Percentiles rank a stretch among this genome's conserved stretches.
Conservation (phyloP, 805 yeast species). For the Schwanniomyces vanrijiae region DNA sequence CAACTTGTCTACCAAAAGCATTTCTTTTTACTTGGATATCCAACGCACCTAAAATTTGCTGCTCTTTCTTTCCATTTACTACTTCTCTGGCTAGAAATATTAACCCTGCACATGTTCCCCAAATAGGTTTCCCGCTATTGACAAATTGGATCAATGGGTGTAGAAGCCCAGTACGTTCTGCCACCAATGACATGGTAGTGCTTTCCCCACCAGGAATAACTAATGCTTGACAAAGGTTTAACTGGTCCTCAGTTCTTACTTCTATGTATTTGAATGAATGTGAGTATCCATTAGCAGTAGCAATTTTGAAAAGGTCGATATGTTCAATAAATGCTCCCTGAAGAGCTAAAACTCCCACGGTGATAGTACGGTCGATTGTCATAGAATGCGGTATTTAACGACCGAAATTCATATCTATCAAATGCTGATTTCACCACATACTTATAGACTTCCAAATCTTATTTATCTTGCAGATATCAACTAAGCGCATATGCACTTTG, state of each 20-base stretch:
- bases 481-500: not conserved
- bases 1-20: constrained; percentile 77
- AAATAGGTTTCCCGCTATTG: constrained; percentile 53
- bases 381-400: constrained; percentile 3
- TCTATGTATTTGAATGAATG: constrained; percentile 36
- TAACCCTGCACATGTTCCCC: constrained; percentile 90
- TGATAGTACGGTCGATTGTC: constrained; percentile 13
- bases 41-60: constrained; percentile 62
- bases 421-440: not conserved
- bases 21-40: constrained; percentile 66
- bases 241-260: constrained; percentile 54
- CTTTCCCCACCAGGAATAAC: constrained; percentile 76
- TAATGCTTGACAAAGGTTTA: constrained; percentile 53
- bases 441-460: not conserved
- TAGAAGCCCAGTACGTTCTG: constrained; percentile 61
- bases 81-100: constrained; percentile 61
- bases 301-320: constrained; percentile 44
- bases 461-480: not conserved
- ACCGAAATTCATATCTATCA: not conserved
- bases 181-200: constrained; percentile 67
- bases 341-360: constrained; percentile 70
- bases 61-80: constrained; percentile 52
- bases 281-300: constrained; percentile 26
- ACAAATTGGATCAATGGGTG: constrained; percentile 55
- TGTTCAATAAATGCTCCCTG: constrained; percentile 83